phyloP scores from a whole-genome alignment of 306 rosid species.

The Begonia masoniana region DNA sequence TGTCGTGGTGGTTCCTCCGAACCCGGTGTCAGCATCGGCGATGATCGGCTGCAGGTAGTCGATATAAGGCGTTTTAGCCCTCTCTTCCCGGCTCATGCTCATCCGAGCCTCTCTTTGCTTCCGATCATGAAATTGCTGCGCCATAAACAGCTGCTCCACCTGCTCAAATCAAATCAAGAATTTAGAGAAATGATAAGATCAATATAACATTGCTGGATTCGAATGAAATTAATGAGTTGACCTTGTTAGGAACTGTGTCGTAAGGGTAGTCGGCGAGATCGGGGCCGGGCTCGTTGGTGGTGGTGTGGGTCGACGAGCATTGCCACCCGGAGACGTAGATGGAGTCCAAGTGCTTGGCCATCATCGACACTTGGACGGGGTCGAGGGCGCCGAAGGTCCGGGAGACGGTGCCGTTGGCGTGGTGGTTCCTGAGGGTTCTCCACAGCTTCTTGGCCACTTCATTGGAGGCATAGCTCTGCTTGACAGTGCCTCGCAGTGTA shows the following conservation, averaged over 20 bases:
- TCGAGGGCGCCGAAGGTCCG: slow-evolving; percentile 95
- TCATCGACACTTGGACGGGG: slow-evolving; percentile 90
- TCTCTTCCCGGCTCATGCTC: slow-evolving; percentile 67
- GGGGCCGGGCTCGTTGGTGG: slow-evolving; percentile 92
- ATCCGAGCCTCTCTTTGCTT: slow-evolving; percentile 83
- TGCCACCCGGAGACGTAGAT: slow-evolving; percentile 99
- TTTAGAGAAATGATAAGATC: too few species aligned
- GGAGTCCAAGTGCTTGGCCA: slow-evolving; percentile 86
- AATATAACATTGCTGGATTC: too few species aligned
- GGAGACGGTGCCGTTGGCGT: slow-evolving; percentile 75
- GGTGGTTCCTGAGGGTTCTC: slow-evolving; percentile 73
- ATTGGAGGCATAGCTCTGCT: slow-evolving; percentile 61
- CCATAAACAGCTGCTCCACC: slow-evolving; percentile 65
- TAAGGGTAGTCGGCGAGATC: slow-evolving; percentile 97
- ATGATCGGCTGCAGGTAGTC: slow-evolving; percentile 87
- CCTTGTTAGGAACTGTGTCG: slow-evolving; percentile 97
- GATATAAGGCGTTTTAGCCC: slow-evolving; percentile 60
- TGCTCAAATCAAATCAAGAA: too few species aligned
- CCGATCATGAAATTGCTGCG: slow-evolving; percentile 90
- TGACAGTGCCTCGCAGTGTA: slow-evolving; percentile 64
- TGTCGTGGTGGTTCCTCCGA: slow-evolving; percentile 80
- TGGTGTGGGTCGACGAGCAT: slow-evolving; percentile 87
- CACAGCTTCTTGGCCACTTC: slow-evolving; percentile 84
- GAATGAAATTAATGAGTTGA: background rate
- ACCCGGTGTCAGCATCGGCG: slow-evolving; percentile 89